Evolutionary conservation across 2,329 filamentous ascomycete species (phyloP), one percentile per base, ranked within the genome.

Genomic region (Fusarium annulatum): DNA sequence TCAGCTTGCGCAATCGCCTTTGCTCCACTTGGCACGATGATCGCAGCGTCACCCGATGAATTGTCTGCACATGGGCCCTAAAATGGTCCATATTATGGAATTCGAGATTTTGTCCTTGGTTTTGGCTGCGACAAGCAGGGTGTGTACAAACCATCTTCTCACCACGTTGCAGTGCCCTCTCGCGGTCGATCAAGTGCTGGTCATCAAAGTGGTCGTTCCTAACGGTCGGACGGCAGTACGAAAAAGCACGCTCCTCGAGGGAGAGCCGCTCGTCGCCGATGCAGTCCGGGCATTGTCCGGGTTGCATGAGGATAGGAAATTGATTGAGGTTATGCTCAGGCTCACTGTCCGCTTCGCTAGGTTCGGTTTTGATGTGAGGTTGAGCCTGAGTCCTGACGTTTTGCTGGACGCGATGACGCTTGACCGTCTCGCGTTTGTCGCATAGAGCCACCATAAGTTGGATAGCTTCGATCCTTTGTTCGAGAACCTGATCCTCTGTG

Each of bases 261-360:
- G 52, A 64, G 16, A 57, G 61, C 12, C 43, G 18, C 36, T 64
- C 6, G 18, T 58, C 28, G 4, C 61, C 43, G 18, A 64, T 49
- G 14, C 21, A 64, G 30, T 64, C 52, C 7, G 43, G 61, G 19
- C 26, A 64, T 43, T 64, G 16, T 4, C 18, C 11, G 7, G 34
- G 5, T 8, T 51, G n/a, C 4, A 64, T 34, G 12, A 64, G 52
- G 16, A 64, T 43, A 57, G 52, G 42, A 36, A 64, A 64, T 23
- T n/a, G n/a, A 28, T 58, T 14, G 7, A 23, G 18, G 16, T 30
- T 58, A 28, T 43, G 52, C 7, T 4, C 5, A 33, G 15, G 43
- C 43, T 46, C 14, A 33, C 64, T 63, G 55, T 77, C 61, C n/a
- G 59, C 63, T 34, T 41, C 21, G 21, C 7, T n/a, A 41, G 39